Evolutionary conservation across 371 early-diverging fungal genomes (phyloP).

Genomic region (Mucor indicus): DNA sequence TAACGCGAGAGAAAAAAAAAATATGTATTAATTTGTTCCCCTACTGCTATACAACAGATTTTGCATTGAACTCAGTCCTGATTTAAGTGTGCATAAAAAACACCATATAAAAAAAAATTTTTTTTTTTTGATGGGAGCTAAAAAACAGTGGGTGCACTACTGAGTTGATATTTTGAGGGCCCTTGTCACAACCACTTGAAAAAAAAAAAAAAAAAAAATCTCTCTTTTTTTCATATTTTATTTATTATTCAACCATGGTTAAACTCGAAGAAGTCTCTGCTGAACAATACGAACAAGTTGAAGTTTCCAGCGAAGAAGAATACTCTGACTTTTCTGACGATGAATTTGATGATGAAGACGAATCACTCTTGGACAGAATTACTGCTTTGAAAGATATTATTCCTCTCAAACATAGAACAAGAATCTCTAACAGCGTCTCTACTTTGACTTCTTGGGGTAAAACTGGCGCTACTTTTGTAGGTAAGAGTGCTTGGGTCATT

Average conservation of each 20-base stretch:
- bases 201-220: not conserved
- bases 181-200: too few species aligned
- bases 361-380: slow-evolving; percentile 68
- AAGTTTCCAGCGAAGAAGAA: slow-evolving; percentile 48
- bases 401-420: slow-evolving; percentile 64
- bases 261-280: slow-evolving; percentile 52
- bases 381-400: slow-evolving; percentile 76
- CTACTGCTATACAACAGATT: too few species aligned
- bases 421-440: slow-evolving; percentile 49
- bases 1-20: not conserved
- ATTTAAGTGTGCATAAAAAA: too few species aligned
- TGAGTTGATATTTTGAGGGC: too few species aligned
- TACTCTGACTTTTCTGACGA: slow-evolving; percentile 58
- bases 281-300: slow-evolving; percentile 43
- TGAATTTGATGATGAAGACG: slow-evolving; percentile 55
- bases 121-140: too few species aligned
- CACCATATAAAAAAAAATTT: too few species aligned
- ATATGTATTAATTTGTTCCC: too few species aligned
- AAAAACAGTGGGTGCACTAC: too few species aligned
- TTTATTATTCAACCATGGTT: slow-evolving; percentile 35
- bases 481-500: slow-evolving; percentile 80
- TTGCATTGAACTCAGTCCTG: too few species aligned
- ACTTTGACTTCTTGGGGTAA: slow-evolving; percentile 56
- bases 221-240: slow-evolving; percentile 8
- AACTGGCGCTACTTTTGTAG: slow-evolving; percentile 58